phyloP scores from a whole-genome alignment of 768 basidiomycete species.

The Amyloporia xantha region DNA sequence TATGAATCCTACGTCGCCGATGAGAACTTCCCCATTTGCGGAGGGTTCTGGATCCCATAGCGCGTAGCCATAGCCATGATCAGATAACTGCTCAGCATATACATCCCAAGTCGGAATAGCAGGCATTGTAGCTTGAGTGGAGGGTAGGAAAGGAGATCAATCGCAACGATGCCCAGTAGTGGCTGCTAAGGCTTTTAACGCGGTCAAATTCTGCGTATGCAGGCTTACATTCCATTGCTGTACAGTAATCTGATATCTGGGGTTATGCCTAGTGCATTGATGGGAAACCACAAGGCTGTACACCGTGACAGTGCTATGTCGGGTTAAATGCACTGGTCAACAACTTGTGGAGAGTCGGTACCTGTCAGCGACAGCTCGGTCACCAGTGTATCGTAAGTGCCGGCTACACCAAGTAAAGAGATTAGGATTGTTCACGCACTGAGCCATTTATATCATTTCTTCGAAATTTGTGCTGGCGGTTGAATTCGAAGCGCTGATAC shows the following conservation, averaged over 20 bases:
- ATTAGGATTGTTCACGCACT: no score
- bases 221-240: not conserved
- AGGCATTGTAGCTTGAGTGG: not conserved
- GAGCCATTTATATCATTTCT: no score
- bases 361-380: no score
- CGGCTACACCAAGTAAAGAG: no score
- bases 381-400: no score
- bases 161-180: no score
- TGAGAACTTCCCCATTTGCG: slow-evolving; percentile 7
- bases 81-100: slow-evolving; percentile 10
- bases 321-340: no score
- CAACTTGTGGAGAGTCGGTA: no score
- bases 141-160: not conserved
- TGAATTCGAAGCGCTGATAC: no score
- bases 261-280: not conserved
- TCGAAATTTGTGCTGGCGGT: no score
- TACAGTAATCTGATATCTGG: not conserved
- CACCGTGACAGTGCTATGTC: no score
- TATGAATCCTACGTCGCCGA: slow-evolving; percentile 17
- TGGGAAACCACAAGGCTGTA: not conserved
- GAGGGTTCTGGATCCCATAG: slow-evolving; percentile 15
- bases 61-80: slow-evolving; percentile 6
- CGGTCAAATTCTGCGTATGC: not conserved
- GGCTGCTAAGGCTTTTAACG: not conserved
- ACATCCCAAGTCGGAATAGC: slow-evolving; percentile 9